A percentile compares a stretch with the other conserved stretches of the same genome.
phyloP scores from a whole-genome alignment of 2,329 filamentous ascomycete species.

The Scedosporium aurantiacum region DNA sequence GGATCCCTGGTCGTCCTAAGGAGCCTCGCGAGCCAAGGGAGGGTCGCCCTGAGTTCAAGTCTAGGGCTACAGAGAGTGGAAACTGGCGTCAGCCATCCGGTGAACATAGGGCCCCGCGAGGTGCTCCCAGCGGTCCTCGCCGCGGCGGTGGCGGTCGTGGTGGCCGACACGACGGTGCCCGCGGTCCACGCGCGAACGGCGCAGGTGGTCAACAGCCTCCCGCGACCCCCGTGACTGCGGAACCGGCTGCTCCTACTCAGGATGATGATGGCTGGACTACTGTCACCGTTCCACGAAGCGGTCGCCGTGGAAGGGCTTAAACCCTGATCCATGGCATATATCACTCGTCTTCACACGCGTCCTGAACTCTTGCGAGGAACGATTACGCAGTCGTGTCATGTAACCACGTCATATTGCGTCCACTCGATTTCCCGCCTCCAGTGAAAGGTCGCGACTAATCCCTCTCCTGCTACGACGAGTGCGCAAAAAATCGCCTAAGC shows the following conservation, averaged over 20 bases:
- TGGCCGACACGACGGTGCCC: slow-evolving; percentile 32
- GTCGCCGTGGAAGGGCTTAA: slow-evolving; percentile 10
- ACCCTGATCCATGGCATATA: background rate
- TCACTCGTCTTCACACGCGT: background rate
- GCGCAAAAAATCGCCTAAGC: background rate
- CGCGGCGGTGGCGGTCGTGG: slow-evolving; percentile 32
- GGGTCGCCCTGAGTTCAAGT: slow-evolving; percentile 33
- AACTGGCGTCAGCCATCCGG: slow-evolving; percentile 48
- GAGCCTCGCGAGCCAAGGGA: slow-evolving; percentile 34
- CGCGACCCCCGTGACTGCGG: slow-evolving; percentile 20
- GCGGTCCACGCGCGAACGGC: slow-evolving; percentile 38
- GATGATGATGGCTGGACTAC: slow-evolving; percentile 58
- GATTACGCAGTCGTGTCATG: too few species aligned
- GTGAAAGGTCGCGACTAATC: background rate
- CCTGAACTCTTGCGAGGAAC: too few species aligned
- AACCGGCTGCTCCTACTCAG: slow-evolving; percentile 23
- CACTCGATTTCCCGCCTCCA: background rate
- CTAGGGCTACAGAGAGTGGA: slow-evolving; percentile 44
- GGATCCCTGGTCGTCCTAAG: slow-evolving; percentile 26
- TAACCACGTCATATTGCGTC: background rate
- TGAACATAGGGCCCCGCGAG: slow-evolving; percentile 35
- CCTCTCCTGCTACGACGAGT: background rate
- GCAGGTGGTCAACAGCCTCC: slow-evolving; percentile 27
- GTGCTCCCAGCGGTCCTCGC: slow-evolving; percentile 26
- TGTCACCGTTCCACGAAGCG: slow-evolving; percentile 23